Evolutionary conservation across 1,139 yeast species (phyloP).

Genomic region (Yamadazyma membranifaciens): DNA sequence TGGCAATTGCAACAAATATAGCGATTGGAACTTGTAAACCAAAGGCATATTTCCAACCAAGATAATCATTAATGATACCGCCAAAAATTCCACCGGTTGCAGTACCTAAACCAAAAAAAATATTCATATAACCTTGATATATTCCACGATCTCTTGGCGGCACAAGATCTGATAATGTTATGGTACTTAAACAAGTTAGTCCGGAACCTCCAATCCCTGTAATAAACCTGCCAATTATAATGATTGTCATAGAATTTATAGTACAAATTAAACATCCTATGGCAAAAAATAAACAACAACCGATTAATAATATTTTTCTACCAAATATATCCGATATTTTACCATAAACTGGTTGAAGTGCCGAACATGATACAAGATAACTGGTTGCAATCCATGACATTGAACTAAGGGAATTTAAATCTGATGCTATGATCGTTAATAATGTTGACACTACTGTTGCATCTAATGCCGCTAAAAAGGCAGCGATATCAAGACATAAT

Average conservation of each 20-base stretch:
- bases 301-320: constrained; percentile 46
- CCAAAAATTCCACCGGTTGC: constrained; percentile 61
- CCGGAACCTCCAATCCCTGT: constrained; percentile 62
- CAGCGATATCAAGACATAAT: constrained; percentile 35
- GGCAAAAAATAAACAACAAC: constrained; percentile 36
- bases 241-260: constrained; percentile 35
- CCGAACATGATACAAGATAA: constrained; percentile 40
- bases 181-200: constrained; percentile 49
- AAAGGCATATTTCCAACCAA: constrained; percentile 77
- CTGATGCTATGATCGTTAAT: constrained; percentile 43
- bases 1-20: constrained; percentile 42
- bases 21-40: constrained; percentile 63
- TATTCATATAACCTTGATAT: constrained; percentile 52
- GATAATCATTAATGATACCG: constrained; percentile 64
- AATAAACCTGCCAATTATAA: constrained; percentile 58
- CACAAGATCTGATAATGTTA: constrained; percentile 51
- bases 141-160: constrained; percentile 53
- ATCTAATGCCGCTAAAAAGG: constrained; percentile 43
- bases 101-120: constrained; percentile 50
- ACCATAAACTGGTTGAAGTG: constrained; percentile 73
- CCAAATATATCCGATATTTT: constrained; percentile 87
- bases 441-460: constrained; percentile 48
- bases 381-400: constrained; percentile 51
- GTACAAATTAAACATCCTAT: constrained; percentile 42
- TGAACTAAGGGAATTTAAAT: constrained; percentile 36